Conservation (phyloP, 2,329 filamentous ascomycete species). For the Talaromyces sp. region DNA sequence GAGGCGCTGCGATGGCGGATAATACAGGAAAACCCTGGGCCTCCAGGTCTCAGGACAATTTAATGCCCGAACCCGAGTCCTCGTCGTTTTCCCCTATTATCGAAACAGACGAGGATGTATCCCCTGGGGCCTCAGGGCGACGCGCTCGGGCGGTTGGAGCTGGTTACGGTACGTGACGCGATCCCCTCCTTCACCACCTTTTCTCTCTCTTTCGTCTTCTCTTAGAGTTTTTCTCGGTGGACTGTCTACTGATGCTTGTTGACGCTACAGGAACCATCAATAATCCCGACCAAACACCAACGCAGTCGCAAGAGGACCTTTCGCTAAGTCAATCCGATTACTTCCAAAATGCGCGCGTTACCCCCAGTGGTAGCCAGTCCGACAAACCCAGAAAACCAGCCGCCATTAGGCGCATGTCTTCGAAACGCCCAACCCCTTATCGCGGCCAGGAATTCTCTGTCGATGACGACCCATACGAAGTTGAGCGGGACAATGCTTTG, state of each 20-base stretch:
- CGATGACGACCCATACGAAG: conserved; percentile 79
- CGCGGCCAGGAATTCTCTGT: conserved; percentile 85
- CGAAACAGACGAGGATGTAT: conserved; percentile 10
- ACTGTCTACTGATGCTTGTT: not conserved
- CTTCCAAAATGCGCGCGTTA: conserved; percentile 38
- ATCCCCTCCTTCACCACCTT: not conserved
- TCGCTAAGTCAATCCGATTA: conserved; percentile 1
- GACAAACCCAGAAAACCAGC: conserved; percentile 64
- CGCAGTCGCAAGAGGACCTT: conserved; percentile 5
- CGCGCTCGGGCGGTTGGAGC: conserved; percentile 3
- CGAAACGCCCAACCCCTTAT: conserved; percentile 66
- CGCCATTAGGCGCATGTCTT: conserved; percentile 69
- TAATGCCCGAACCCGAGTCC: conserved; percentile 2
- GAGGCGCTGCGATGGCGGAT: conserved; percentile 15
- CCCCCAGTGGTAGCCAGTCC: conserved; percentile 32
- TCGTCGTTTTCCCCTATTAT: conserved; percentile 9
- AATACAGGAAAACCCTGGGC: conserved; percentile 11
- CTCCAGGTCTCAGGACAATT: conserved; percentile 7
- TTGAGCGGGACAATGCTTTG: conserved; percentile 62
- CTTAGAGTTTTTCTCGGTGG: not conserved
- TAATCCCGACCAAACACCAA: not conserved
- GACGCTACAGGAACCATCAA: conserved; percentile 5
- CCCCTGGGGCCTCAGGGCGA: conserved; percentile 5
- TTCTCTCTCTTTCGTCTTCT: not conserved
- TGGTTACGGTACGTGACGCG: conserved; percentile 9